Evolutionary conservation across 1,284 basidiomycete species (phyloP).

Genomic region (Boletus semigastroideus): DNA sequence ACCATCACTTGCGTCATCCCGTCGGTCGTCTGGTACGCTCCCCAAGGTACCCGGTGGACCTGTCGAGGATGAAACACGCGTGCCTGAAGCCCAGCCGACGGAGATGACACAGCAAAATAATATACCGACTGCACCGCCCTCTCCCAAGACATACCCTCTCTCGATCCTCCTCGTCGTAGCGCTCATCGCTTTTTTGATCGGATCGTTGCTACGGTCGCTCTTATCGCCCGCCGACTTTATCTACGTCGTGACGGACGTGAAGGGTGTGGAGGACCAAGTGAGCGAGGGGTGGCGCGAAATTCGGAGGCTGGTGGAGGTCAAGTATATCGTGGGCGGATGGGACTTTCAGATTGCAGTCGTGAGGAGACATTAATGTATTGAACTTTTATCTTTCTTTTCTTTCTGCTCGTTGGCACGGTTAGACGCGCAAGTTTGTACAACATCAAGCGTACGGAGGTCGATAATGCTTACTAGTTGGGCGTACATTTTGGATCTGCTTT

Average conservation of each 20-base stretch:
- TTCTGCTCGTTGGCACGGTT: not conserved
- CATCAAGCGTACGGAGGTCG: constrained; percentile 8
- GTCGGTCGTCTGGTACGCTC: constrained; percentile 24
- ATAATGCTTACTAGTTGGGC: not conserved
- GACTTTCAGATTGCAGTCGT: constrained; percentile 81
- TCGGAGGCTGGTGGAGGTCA: constrained; percentile 73
- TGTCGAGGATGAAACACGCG: constrained; percentile 14
- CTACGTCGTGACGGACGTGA: constrained; percentile 62
- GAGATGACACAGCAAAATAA: not conserved
- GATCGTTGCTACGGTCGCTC: constrained; percentile 84
- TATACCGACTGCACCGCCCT: not conserved
- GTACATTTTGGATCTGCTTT: not conserved
- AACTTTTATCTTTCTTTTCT: not conserved
- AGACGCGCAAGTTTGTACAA: constrained; percentile 16
- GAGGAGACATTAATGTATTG: constrained; percentile 53
- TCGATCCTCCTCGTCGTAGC: constrained; percentile 76
- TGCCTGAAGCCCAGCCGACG: not conserved
- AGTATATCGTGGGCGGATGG: constrained; percentile 76
- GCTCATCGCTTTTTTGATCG: constrained; percentile 88
- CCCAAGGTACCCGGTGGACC: constrained; percentile 26
- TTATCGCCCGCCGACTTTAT: constrained; percentile 92
- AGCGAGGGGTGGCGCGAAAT: constrained; percentile 79
- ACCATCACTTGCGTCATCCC: constrained; percentile 25
- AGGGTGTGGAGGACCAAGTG: constrained; percentile 47
- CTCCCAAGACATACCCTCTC: constrained; percentile 40